Conservation (phyloP, 2,329 filamentous ascomycete species). For the Colletotrichum tamarilloi region DNA sequence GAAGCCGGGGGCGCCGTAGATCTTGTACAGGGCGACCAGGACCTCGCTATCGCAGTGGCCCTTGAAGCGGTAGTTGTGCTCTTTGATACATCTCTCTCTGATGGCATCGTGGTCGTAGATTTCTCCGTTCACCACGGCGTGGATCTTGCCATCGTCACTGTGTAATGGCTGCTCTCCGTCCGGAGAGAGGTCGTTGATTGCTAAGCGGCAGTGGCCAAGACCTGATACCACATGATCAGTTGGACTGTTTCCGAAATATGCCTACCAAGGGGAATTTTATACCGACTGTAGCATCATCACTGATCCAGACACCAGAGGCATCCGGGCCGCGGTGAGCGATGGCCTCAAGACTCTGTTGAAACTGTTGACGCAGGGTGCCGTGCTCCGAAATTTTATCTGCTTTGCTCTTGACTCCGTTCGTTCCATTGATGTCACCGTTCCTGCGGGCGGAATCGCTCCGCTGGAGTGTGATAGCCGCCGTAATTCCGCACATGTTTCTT, state of each 20-base stretch:
- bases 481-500: constrained; percentile 31
- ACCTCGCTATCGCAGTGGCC: constrained; percentile 63
- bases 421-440: neutral
- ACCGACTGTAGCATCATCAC: constrained; percentile 27
- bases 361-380: constrained; percentile 19
- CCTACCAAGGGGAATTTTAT: constrained; percentile 2
- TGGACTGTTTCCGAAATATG: neutral
- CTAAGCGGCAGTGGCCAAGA: constrained; percentile 61
- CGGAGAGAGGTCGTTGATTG: constrained; percentile 62
- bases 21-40: constrained; percentile 62
- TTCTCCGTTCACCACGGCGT: constrained; percentile 70
- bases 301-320: constrained; percentile 44
- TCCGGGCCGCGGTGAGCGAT: constrained; percentile 47
- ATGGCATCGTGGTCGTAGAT: constrained; percentile 65
- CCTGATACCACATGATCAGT: constrained; percentile 23
- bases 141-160: constrained; percentile 48
- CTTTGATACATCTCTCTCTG: constrained; percentile 46
- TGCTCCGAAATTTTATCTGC: neutral
- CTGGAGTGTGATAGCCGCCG: constrained; percentile 24
- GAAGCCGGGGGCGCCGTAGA: constrained; percentile 52
- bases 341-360: constrained; percentile 39
- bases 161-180: constrained; percentile 60
- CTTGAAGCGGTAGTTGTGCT: constrained; percentile 55
- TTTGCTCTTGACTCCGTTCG: neutral
- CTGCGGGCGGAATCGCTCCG: neutral